Percentiles rank a stretch among this genome's conserved stretches.
phyloP scores from a whole-genome alignment of 176 grass and related monocot genomes.

The Areca catechu region DNA sequence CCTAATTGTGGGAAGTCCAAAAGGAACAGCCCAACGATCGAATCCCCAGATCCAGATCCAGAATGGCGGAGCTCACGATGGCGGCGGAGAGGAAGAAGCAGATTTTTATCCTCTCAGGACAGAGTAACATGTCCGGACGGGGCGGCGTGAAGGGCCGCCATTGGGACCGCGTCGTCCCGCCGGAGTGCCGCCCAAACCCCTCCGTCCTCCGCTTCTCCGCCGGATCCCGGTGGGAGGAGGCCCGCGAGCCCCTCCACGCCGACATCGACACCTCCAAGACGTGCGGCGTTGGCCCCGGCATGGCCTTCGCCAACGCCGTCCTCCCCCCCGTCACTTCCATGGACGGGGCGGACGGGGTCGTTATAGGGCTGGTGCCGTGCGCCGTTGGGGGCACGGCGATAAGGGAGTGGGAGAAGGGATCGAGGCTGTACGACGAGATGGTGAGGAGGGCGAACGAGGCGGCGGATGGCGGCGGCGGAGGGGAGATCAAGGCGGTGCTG shows the following conservation, averaged over 20 bases:
- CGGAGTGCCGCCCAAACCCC: conserved; percentile 38
- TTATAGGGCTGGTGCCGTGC: conserved; percentile 64
- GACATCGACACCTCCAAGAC: conserved; percentile 68
- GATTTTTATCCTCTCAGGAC: conserved; percentile 70
- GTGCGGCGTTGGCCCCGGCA: conserved; percentile 70
- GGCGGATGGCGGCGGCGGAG: conserved; percentile 13
- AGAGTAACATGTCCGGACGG: conserved; percentile 92
- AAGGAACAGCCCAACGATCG: too few species aligned
- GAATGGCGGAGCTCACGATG: too few species aligned
- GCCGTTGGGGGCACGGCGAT: conserved; percentile 76
- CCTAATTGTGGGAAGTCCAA: too few species aligned
- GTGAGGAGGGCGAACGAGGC: conserved; percentile 40
- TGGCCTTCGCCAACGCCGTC: conserved; percentile 55
- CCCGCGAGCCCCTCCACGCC: conserved; percentile 55
- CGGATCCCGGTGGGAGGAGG: conserved; percentile 45
- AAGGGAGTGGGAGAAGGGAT: conserved; percentile 57
- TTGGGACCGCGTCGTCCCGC: conserved; percentile 69
- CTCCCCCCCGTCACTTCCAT: conserved; percentile 17
- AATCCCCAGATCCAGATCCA: too few species aligned
- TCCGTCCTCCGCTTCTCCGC: conserved; percentile 55
- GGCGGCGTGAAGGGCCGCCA: conserved; percentile 41
- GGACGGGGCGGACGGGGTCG: background rate
- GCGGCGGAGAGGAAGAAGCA: conserved; percentile 8
- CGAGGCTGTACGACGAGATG: conserved; percentile 70
- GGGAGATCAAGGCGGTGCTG: conserved; percentile 64